These are phyloP conservation scores for Haplographium delicatum DNA, from an alignment of 495 filamentous ascomycete species.

Conservation along the genomic window DNA sequence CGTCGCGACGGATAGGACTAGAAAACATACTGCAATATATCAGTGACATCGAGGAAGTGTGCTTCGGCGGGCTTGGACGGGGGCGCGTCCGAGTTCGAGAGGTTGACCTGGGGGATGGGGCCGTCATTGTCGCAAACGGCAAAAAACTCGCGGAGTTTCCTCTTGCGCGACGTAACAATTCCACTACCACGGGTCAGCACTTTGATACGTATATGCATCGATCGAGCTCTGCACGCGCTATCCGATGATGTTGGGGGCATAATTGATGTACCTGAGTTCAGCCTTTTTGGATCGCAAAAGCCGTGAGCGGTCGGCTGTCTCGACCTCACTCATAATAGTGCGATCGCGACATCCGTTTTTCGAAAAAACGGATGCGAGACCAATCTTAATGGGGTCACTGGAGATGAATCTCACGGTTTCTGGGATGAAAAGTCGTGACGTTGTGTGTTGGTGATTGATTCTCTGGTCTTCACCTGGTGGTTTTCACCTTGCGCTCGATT, in stretches of 20 bases:
- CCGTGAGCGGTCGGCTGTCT: constrained; percentile 49
- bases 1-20: constrained; percentile 5
- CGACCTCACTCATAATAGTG: constrained; percentile 56
- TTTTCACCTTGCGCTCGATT: neutral
- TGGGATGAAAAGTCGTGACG: constrained; percentile 50
- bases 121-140: constrained; percentile 44
- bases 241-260: constrained; percentile 28
- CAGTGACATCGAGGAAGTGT: constrained; percentile 67
- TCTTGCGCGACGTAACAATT: constrained; percentile 57
- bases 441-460: constrained; percentile 43
- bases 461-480: constrained; percentile 3
- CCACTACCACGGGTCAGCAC: constrained; percentile 31
- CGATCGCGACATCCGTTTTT: constrained; percentile 54
- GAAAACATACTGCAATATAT: constrained; percentile 67
- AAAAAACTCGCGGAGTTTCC: constrained; percentile 79
- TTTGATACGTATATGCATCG: constrained; percentile 34
- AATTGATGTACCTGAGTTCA: constrained; percentile 40
- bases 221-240: constrained; percentile 40
- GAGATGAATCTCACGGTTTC: constrained; percentile 32
- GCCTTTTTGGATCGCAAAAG: constrained; percentile 48
- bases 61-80: constrained; percentile 47
- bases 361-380: constrained; percentile 43
- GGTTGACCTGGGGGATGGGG: constrained; percentile 28
- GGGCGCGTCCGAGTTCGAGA: constrained; percentile 38
- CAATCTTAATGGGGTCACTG: constrained; percentile 27